Conservation (phyloP, 345 rosid genomes). For the Salix viminalis region DNA sequence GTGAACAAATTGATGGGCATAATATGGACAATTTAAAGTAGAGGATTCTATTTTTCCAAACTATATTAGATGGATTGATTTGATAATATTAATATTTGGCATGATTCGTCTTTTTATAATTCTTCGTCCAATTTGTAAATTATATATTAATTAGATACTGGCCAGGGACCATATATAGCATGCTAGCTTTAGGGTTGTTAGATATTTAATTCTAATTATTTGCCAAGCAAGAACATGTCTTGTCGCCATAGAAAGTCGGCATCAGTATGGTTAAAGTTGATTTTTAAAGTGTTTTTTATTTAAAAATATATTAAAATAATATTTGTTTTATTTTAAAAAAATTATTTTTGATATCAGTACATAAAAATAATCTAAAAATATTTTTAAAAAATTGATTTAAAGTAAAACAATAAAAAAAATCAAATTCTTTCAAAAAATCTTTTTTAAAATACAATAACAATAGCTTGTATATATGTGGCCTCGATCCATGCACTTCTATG, state of each 20-base stretch:
- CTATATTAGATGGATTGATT: neutral
- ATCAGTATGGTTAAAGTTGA: neutral
- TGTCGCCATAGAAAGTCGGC: conserved; percentile 9
- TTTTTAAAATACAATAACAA: no score
- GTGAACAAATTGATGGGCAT: neutral
- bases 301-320: no score
- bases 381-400: no score
- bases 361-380: no score
- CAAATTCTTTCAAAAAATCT: no score
- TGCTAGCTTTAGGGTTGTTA: conserved; percentile 18
- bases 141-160: neutral
- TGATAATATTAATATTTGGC: neutral
- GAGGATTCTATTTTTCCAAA: neutral
- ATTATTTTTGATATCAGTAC: no score
- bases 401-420: no score
- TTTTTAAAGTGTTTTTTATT: no score
- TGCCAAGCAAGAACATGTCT: conserved; percentile 13
- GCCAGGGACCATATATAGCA: conserved; percentile 18
- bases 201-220: conserved; percentile 22
- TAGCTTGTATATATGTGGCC: neutral
- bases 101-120: neutral
- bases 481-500: neutral
- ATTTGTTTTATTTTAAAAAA: no score
- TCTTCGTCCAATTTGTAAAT: neutral
- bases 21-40: neutral